phyloP scores from a whole-genome alignment of 2,329 filamentous ascomycete genomes.

The Lecanicillium sp. region DNA sequence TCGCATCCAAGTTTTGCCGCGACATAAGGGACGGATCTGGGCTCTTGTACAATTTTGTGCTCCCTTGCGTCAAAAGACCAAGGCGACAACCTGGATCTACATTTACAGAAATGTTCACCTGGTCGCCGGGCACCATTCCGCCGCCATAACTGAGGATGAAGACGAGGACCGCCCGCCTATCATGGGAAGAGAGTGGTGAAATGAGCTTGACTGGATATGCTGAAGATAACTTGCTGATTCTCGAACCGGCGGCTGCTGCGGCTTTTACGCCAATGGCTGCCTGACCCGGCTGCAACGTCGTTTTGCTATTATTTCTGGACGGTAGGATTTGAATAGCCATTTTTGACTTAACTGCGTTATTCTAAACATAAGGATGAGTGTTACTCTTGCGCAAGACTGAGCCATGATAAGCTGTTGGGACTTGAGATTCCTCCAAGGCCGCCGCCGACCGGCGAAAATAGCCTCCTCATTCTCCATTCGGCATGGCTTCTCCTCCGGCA shows the following conservation, averaged over 20 bases:
- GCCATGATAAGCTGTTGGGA: too few relatives aligned
- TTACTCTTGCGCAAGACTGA: too few relatives aligned
- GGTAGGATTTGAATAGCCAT: constrained; percentile 3
- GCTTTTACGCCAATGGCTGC: constrained; percentile 62
- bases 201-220: constrained; percentile 87
- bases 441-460: too few relatives aligned
- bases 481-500: not conserved
- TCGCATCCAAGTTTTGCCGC: constrained; percentile 39
- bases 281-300: constrained; percentile 60
- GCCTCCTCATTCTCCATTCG: constrained; percentile 1
- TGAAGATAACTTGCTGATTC: constrained; percentile 64
- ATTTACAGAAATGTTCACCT: constrained; percentile 60
- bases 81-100: constrained; percentile 55
- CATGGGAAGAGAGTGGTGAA: constrained; percentile 55
- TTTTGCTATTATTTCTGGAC: constrained; percentile 24
- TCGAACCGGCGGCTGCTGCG: constrained; percentile 57
- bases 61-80: constrained; percentile 55
- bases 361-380: too few relatives aligned
- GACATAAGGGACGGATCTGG: constrained; percentile 39
- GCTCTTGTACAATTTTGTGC: constrained; percentile 84
- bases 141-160: constrained; percentile 86
- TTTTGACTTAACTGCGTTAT: too few relatives aligned
- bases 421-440: too few relatives aligned
- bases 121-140: constrained; percentile 73
- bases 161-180: constrained; percentile 58